Evolutionary conservation across 805 yeast species (phyloP), one percentile per base, ranked within the genome.

Genomic region (Lachancea nothofagi): DNA sequence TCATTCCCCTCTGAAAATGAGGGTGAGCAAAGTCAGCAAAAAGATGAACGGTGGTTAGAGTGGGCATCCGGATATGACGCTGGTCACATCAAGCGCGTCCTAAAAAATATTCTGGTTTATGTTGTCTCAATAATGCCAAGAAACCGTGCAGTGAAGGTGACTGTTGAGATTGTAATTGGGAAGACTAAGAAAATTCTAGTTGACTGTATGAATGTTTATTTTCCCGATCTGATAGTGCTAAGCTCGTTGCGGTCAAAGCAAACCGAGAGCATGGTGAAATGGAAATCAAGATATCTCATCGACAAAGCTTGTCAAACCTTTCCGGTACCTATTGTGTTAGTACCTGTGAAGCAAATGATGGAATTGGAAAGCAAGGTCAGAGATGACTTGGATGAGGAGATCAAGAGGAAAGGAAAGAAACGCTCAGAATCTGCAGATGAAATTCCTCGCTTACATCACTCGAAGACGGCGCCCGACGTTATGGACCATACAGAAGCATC

Each of bases 31-130:
- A 41, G 41, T 19, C 40, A 37, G 14, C 38, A 41, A 10, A 33
- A 39, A n/a, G 45, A 45, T 15, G 43, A 41, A n/a, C 27, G 22
- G 22, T 45, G 39, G 36, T 41, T 40, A 13, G 53, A 50, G 27
- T 62, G 66, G 66, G 45, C 53, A 3, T 41, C 59, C 4, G 65
- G 64, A 5, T 62, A 60, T 40, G 47, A 50, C n/a, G 50, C 45
- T 15, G 44, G 42, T 7, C 45, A 36, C 14, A 51, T 62, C 17
- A 46, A 50, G 20, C 40, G 48, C 2, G 52, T 47, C 26, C 32
- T 59, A 28, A 39, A 49, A 18, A 49, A 55, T 33, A 46, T 60
- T 4, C 47, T 47, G 29, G 46, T 45, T 13, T 54, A 53, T 44
- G 52, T 52, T 17, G 41, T 47, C 7, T 38, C 52, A 7, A 17